Percentiles rank a stretch among this genome's conserved stretches.
phyloP scores from a whole-genome alignment of 2,329 filamentous ascomycete genomes.

The Drechmeria coniospora region DNA sequence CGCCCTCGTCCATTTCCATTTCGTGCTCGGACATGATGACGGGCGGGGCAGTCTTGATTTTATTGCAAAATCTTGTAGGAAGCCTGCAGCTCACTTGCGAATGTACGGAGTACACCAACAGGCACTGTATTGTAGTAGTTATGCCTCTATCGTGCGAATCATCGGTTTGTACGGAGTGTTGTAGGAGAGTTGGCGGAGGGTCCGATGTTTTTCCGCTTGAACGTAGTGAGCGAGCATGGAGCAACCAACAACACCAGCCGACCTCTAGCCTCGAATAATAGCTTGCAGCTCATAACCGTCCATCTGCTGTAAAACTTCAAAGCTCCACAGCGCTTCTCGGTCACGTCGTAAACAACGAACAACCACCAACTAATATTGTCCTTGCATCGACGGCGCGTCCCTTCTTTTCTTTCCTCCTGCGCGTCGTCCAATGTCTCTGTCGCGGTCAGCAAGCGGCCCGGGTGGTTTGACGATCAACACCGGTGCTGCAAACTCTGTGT shows the following conservation, averaged over 20 bases:
- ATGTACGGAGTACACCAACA: too few species aligned
- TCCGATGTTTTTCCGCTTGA: slow-evolving; percentile 15
- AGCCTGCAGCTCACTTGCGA: background rate
- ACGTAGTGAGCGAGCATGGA: too few species aligned
- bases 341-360: too few species aligned
- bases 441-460: slow-evolving; percentile 43
- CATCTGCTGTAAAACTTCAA: slow-evolving; percentile 1
- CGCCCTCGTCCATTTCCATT: slow-evolving; percentile 55
- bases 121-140: too few species aligned
- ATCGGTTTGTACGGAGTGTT: too few species aligned
- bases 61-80: slow-evolving; percentile 1
- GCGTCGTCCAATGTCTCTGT: slow-evolving; percentile 27
- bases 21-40: slow-evolving; percentile 9
- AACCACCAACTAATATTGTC: too few species aligned
- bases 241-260: too few species aligned
- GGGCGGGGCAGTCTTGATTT: slow-evolving; percentile 1
- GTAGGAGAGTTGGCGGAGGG: too few species aligned
- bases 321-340: slow-evolving; percentile 1
- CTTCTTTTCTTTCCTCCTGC: slow-evolving; percentile 2
- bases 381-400: too few species aligned
- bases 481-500: slow-evolving; percentile 37
- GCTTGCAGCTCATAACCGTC: too few species aligned
- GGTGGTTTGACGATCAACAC: slow-evolving; percentile 50
- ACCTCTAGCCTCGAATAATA: too few species aligned
- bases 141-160: too few species aligned